Percentiles rank a stretch among this genome's conserved stretches.
Conservation (phyloP, 495 filamentous ascomycete genomes). For the Aspergillus indologenus region DNA sequence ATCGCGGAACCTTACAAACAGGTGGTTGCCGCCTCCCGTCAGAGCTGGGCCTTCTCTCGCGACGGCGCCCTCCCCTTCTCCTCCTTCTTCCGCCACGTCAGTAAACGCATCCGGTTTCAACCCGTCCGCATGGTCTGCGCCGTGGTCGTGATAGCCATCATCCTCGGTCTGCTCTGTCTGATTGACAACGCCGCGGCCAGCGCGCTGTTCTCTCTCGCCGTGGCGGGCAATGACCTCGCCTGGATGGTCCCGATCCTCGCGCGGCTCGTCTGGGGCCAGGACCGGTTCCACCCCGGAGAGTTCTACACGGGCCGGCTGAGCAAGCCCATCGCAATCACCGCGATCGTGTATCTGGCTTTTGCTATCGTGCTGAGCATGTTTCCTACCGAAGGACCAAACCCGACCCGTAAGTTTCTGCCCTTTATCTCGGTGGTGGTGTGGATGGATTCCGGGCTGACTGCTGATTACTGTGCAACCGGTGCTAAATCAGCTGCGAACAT, state of each 20-base stretch:
- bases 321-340: slow-evolving; percentile 50
- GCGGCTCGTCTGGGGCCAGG: slow-evolving; percentile 59
- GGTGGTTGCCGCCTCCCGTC: slow-evolving; percentile 55
- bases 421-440: no score
- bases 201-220: slow-evolving; percentile 61
- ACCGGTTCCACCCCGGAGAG: slow-evolving; percentile 60
- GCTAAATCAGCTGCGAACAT: slow-evolving; percentile 54
- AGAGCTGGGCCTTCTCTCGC: slow-evolving; percentile 60
- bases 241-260: slow-evolving; percentile 63
- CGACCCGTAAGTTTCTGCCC: slow-evolving; percentile 36
- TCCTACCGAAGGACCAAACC: slow-evolving; percentile 54
- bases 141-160: slow-evolving; percentile 45
- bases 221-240: slow-evolving; percentile 60
- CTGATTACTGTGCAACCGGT: no score
- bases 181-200: slow-evolving; percentile 57
- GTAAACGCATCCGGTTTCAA: slow-evolving; percentile 55
- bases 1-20: slow-evolving; percentile 16
- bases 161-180: slow-evolving; percentile 58
- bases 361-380: slow-evolving; percentile 59
- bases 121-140: slow-evolving; percentile 62
- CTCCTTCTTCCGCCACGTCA: slow-evolving; percentile 57
- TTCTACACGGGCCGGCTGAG: slow-evolving; percentile 58
- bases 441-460: no score
- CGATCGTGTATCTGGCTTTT: slow-evolving; percentile 54
- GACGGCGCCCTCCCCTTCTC: slow-evolving; percentile 62